Conservation (phyloP, 305 asterid species). For the Lippia alba region DNA sequence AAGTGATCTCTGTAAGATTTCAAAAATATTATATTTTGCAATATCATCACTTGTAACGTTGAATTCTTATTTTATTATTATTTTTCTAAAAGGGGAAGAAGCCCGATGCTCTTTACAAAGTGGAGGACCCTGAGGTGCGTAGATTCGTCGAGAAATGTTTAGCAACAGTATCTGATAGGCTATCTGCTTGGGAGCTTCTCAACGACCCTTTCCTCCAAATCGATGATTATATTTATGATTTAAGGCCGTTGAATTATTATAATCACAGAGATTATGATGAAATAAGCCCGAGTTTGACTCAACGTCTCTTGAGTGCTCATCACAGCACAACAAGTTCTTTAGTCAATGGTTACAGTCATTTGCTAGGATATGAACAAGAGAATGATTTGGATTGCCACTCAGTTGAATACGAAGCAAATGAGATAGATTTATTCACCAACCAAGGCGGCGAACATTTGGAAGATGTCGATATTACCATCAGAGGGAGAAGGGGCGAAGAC, state of each 20-base stretch:
- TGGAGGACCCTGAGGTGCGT: constrained; percentile 72
- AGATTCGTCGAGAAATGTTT: constrained; percentile 77
- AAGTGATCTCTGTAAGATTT: constrained; percentile 78
- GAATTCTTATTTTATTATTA: background rate
- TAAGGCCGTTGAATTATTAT: constrained; percentile 45
- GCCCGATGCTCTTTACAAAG: constrained; percentile 74
- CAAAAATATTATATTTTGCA: too few species aligned
- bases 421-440: constrained; percentile 57
- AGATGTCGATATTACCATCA: constrained; percentile 61
- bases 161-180: constrained; percentile 68
- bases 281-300: constrained; percentile 49
- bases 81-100: constrained; percentile 59
- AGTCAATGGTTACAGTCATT: constrained; percentile 52
- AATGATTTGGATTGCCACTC: constrained; percentile 62
- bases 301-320: constrained; percentile 43
- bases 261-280: constrained; percentile 49
- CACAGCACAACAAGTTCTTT: constrained; percentile 42
- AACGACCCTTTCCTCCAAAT: constrained; percentile 72
- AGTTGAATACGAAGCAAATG: constrained; percentile 60
- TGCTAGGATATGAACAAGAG: constrained; percentile 55
- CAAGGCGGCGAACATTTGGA: constrained; percentile 59
- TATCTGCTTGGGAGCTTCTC: constrained; percentile 83
- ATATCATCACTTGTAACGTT: background rate
- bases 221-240: constrained; percentile 56
- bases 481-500: constrained; percentile 74